phyloP scores from a whole-genome alignment of 1,284 basidiomycete species.

The Mycena citricolor region DNA sequence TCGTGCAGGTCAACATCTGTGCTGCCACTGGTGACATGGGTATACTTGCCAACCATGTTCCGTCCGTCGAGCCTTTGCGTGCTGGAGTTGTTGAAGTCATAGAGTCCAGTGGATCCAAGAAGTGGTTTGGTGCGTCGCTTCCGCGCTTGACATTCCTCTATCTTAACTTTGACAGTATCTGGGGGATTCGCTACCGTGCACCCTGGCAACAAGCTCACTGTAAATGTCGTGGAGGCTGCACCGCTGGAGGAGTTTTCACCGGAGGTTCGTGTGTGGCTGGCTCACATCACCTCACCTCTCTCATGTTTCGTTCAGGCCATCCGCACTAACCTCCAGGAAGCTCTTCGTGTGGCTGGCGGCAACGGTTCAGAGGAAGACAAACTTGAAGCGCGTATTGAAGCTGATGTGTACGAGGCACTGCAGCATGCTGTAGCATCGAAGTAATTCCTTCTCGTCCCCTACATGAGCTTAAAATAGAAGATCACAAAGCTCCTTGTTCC shows the following conservation, averaged over 20 bases:
- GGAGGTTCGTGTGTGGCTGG: slow-evolving; percentile 55
- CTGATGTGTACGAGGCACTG: slow-evolving; percentile 94
- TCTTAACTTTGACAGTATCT: slow-evolving; percentile 61
- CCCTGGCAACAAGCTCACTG: slow-evolving; percentile 94
- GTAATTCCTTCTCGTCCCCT: too few relatives aligned
- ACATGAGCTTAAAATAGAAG: too few relatives aligned
- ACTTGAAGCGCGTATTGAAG: slow-evolving; percentile 92
- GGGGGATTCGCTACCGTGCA: slow-evolving; percentile 98
- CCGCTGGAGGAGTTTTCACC: slow-evolving; percentile 88
- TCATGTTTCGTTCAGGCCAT: slow-evolving; percentile 63
- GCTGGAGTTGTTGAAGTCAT: slow-evolving; percentile 93
- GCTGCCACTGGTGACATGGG: slow-evolving; percentile 98
- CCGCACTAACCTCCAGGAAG: slow-evolving; percentile 88
- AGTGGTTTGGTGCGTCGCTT: slow-evolving; percentile 85
- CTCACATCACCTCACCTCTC: slow-evolving; percentile 13
- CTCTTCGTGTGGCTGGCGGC: slow-evolving; percentile 78
- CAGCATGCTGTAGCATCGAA: slow-evolving; percentile 83
- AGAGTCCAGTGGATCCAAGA: slow-evolving; percentile 81
- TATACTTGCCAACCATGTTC: slow-evolving; percentile 95
- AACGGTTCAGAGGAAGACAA: slow-evolving; percentile 92
- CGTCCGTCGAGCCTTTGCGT: slow-evolving; percentile 89
- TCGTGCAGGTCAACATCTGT: slow-evolving; percentile 91
- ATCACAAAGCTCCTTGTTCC: too few relatives aligned
- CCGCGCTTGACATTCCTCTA: not conserved
- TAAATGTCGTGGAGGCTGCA: slow-evolving; percentile 97